phyloP scores from a whole-genome alignment of 495 filamentous ascomycete species.

The Aspergillus coremiiformis region DNA sequence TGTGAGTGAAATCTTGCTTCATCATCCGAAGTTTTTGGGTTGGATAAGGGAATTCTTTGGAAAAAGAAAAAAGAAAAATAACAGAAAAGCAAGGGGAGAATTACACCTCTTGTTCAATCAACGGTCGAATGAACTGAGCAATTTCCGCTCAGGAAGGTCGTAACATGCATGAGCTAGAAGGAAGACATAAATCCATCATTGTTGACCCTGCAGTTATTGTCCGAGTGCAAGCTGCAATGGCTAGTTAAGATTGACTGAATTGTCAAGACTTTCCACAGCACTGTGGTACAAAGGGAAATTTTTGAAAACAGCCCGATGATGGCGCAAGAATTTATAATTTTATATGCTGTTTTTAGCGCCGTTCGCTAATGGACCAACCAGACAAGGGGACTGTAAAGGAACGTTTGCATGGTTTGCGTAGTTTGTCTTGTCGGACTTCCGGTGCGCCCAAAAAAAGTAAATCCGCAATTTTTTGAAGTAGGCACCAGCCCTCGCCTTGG shows the following conservation, averaged over 20 bases:
- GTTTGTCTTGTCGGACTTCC: conserved; percentile 21
- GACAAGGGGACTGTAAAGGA: not conserved
- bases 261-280: not conserved
- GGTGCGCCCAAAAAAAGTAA: conserved; percentile 10
- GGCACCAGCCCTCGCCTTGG: not conserved
- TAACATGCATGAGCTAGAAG: too few relatives aligned
- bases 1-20: conserved; percentile 47
- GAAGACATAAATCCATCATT: not conserved
- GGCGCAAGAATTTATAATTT: not conserved
- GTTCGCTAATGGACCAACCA: conserved; percentile 21
- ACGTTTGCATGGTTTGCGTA: conserved; percentile 19
- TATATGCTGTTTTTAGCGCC: not conserved
- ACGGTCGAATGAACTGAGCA: too few relatives aligned
- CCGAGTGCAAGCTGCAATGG: too few relatives aligned
- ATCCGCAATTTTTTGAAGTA: conserved; percentile 13
- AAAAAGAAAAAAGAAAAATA: conserved; percentile 7
- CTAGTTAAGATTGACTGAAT: too few relatives aligned
- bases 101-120: too few relatives aligned
- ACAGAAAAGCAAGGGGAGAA: not conserved
- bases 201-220: not conserved
- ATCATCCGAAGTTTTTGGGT: conserved; percentile 33
- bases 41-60: conserved; percentile 4
- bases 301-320: too few relatives aligned
- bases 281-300: not conserved
- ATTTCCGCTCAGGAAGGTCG: too few relatives aligned